Percentiles rank a stretch among this genome's conserved stretches.
phyloP scores from a whole-genome alignment of 2,329 filamentous ascomycete genomes.

The Epichloe glyceriae region DNA sequence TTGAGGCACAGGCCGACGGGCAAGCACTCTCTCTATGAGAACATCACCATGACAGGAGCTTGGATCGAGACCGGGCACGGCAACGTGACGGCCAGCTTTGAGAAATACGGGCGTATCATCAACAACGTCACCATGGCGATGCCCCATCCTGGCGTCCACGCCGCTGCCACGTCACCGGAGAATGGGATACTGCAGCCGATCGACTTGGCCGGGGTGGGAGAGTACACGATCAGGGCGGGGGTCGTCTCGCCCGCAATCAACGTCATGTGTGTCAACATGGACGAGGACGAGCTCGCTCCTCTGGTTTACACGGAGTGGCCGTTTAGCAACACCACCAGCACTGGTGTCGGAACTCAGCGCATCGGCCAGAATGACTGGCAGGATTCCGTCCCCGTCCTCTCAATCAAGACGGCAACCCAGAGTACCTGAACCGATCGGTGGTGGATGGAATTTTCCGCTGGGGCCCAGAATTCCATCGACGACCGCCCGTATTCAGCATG shows the following conservation, averaged over 20 bases:
- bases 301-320: slow-evolving; percentile 54
- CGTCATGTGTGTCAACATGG: slow-evolving; percentile 59
- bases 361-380: slow-evolving; percentile 21
- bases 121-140: slow-evolving; percentile 69
- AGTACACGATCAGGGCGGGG: slow-evolving; percentile 54
- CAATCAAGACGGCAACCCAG: slow-evolving; percentile 11
- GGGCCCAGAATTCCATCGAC: slow-evolving; percentile 37
- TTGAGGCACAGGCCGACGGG: slow-evolving; percentile 41
- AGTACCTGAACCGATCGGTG: slow-evolving; percentile 41
- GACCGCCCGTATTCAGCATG: slow-evolving; percentile 38
- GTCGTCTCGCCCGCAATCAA: slow-evolving; percentile 60
- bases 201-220: slow-evolving; percentile 50
- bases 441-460: slow-evolving; percentile 62
- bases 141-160: slow-evolving; percentile 57
- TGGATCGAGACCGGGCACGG: slow-evolving; percentile 51
- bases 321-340: slow-evolving; percentile 20
- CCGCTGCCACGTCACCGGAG: slow-evolving; percentile 43
- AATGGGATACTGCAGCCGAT: slow-evolving; percentile 61
- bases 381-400: slow-evolving; percentile 22
- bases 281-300: slow-evolving; percentile 42
- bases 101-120: slow-evolving; percentile 41
- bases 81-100: slow-evolving; percentile 38
- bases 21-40: slow-evolving; percentile 53
- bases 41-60: slow-evolving; percentile 54
- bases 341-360: slow-evolving; percentile 20